Evolutionary conservation across 176 grass and related monocot genomes (phyloP).

Genomic region (Carex pumila): DNA sequence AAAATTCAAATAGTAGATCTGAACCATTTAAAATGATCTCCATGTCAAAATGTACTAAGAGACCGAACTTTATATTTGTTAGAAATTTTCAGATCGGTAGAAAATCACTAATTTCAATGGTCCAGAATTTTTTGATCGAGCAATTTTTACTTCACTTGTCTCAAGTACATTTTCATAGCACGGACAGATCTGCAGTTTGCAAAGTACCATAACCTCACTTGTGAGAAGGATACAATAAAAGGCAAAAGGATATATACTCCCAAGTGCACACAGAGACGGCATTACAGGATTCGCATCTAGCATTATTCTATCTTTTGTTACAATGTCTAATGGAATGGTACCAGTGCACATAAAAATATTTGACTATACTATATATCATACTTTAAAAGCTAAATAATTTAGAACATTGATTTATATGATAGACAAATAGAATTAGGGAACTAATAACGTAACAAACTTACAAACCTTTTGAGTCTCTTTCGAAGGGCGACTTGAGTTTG

Average conservation of each 20-base stretch:
- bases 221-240: not conserved
- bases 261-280: too few species aligned
- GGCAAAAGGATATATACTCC: not conserved
- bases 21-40: too few species aligned
- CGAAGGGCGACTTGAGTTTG: constrained; percentile 41
- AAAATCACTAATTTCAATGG: too few species aligned
- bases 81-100: too few species aligned
- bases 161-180: too few species aligned
- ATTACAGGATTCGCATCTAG: not conserved
- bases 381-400: not conserved
- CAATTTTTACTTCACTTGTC: too few species aligned
- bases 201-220: too few species aligned
- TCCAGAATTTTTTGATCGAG: too few species aligned
- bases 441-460: constrained; percentile 2
- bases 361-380: not conserved
- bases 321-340: not conserved
- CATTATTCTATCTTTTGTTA: not conserved
- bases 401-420: not conserved
- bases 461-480: constrained; percentile 59
- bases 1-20: too few species aligned
- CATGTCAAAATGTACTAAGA: too few species aligned
- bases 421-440: not conserved
- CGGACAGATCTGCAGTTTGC: too few species aligned
- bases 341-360: not conserved
- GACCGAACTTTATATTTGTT: too few species aligned